phyloP scores from a whole-genome alignment of 176 grass and related monocot genomes.

The Saccharum spontaneum region DNA sequence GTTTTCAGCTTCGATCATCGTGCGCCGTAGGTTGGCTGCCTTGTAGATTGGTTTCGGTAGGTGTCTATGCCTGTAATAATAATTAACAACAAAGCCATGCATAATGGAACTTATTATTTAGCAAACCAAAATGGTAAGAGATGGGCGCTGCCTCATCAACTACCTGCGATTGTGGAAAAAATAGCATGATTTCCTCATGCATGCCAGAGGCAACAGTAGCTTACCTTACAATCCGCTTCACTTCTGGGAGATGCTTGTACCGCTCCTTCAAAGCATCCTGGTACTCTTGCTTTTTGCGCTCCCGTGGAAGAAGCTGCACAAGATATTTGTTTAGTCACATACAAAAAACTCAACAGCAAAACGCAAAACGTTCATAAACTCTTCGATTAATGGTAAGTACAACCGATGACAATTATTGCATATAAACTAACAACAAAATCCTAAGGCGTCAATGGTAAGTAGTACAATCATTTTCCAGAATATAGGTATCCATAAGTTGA shows the following conservation, averaged over 20 bases:
- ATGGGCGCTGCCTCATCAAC: background rate
- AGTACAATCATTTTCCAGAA: background rate
- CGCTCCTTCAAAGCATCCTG: conserved; percentile 72
- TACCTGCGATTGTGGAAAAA: background rate
- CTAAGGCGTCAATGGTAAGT: background rate
- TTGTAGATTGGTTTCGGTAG: conserved; percentile 90
- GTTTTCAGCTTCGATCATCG: conserved; percentile 75
- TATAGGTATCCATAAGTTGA: background rate
- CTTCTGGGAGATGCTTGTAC: conserved; percentile 80
- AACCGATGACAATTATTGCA: background rate
- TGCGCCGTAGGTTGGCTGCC: conserved; percentile 63
- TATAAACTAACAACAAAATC: background rate
- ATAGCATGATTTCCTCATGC: background rate
- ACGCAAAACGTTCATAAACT: background rate
- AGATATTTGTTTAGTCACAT: background rate
- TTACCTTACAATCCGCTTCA: conserved; percentile 80
- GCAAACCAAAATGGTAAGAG: background rate
- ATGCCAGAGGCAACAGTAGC: background rate
- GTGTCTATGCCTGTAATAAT: conserved; percentile 82
- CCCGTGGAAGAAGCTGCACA: conserved; percentile 89
- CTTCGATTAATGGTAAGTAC: background rate
- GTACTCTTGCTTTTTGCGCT: conserved; percentile 86
- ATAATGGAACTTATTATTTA: background rate
- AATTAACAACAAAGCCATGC: background rate
- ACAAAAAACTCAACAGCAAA: background rate